Evolutionary conservation across 2,329 filamentous ascomycete species (phyloP), one percentile per base, ranked within the genome.

Genomic region (Bipolaris zeicola): DNA sequence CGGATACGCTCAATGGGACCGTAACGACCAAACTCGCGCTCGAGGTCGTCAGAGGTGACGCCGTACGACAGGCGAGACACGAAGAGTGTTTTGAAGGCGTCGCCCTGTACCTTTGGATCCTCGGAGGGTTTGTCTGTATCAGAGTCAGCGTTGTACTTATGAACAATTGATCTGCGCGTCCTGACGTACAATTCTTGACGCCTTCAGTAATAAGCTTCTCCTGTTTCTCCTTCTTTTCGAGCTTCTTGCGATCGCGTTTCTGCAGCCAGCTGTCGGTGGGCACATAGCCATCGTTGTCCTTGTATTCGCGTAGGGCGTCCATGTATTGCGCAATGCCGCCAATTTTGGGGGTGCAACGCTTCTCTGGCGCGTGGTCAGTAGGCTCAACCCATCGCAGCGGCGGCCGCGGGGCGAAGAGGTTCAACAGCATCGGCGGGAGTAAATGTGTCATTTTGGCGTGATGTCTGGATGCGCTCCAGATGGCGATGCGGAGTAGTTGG

Each of bases 251-350:
- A 77, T 96, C 91, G 79, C 91, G 90, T 70, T 85, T 85, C 79
- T 98, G 88, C 67, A 97, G 83, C 92, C 92, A 96, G 76, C 92
- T 96, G 79, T 98, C 95, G 1, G 92, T 96, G 3, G 92, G 88
- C 52, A 86, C 80, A 71, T 92, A 96, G 6, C 84, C 82, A 63
- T 92, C 88, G 8, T 88, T 88, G 66, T 92, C 86, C 74, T 90
- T 90, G 79, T 96, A 94, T 50, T 90, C 86, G 58, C 89, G 81
- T 36, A 96, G 80, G 22, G 87, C 87, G 16, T 88, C 84, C 20
- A 98, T 81, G 70, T 86, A 97, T 46, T 87, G 83, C 20, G 87
- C 91, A 56, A 98, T 76, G 50, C 92, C 91, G 20, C 82, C 81
- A 62, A 97, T 86, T 51, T 84, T 80, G 59, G 88, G 85, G 16